phyloP scores from a whole-genome alignment of 495 filamentous ascomycete species.

The Wilcoxina mikolae region DNA sequence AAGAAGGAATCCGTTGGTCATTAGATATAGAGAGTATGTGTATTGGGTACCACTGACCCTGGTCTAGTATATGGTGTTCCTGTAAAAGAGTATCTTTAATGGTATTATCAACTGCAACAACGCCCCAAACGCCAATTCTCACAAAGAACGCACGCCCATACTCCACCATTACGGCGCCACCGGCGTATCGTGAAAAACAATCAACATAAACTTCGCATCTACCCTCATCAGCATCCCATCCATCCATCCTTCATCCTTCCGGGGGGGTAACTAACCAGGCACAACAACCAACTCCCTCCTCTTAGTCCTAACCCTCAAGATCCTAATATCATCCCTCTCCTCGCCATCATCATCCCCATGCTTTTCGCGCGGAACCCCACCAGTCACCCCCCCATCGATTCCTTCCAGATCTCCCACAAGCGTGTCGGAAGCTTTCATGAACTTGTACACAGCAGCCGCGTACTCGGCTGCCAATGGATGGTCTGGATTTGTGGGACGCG shows the following conservation, averaged over 20 bases:
- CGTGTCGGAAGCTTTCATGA: constrained; percentile 24
- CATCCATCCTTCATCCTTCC: background rate
- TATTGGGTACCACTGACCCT: too few species aligned
- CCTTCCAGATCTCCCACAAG: constrained; percentile 21
- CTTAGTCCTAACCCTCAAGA: constrained; percentile 31
- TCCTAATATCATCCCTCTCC: constrained; percentile 18
- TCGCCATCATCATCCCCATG: constrained; percentile 4
- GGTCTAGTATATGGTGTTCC: too few species aligned
- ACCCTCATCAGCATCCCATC: background rate
- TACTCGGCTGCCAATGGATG: constrained; percentile 13
- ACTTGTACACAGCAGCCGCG: constrained; percentile 27
- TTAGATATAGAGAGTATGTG: constrained; percentile 29
- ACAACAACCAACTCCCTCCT: constrained; percentile 46
- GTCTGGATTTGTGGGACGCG: background rate
- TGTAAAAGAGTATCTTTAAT: too few species aligned
- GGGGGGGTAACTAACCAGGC: constrained; percentile 30
- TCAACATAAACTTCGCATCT: constrained; percentile 25
- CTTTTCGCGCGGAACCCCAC: constrained; percentile 19
- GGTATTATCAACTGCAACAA: constrained; percentile 1
- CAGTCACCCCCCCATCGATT: background rate
- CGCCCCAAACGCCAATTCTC: constrained; percentile 1
- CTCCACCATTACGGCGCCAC: constrained; percentile 2
- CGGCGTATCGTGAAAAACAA: constrained; percentile 29
- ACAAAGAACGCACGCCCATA: background rate
- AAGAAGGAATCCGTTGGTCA: constrained; percentile 32